Conservation (phyloP, 106 monocot species). For the Agapanthus africanus region DNA sequence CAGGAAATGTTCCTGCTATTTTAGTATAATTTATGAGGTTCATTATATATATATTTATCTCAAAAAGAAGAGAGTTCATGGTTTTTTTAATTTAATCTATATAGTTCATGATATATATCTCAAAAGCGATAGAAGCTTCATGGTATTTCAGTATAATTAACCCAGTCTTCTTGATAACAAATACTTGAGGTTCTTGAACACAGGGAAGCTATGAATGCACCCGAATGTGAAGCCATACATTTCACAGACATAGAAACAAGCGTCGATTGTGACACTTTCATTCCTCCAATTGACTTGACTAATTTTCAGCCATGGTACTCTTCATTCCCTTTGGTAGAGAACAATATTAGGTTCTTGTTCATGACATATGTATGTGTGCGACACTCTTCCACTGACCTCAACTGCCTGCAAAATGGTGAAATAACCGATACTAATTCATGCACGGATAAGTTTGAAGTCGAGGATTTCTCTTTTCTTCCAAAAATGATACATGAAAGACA, state of each 20-base stretch:
- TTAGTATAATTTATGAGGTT: too few species aligned
- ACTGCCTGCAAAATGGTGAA: slow-evolving; percentile 33
- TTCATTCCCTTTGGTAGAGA: slow-evolving; percentile 65
- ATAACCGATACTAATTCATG: slow-evolving; percentile 4
- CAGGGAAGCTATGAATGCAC: slow-evolving; percentile 79
- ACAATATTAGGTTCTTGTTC: slow-evolving; percentile 61
- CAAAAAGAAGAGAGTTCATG: too few species aligned
- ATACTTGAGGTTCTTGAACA: too few species aligned
- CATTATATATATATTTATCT: too few species aligned
- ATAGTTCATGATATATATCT: too few species aligned
- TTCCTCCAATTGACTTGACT: slow-evolving; percentile 61
- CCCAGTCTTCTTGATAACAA: too few species aligned
- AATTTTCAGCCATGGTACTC: slow-evolving; percentile 86
- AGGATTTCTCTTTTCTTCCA: slow-evolving; percentile 77
- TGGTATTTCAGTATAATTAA: too few species aligned
- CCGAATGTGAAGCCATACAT: slow-evolving; percentile 87
- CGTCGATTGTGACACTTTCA: slow-evolving; percentile 87
- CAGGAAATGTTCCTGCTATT: too few species aligned
- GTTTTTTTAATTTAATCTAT: too few species aligned
- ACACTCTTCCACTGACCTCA: slow-evolving; percentile 16
- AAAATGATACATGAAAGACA: slow-evolving; percentile 69
- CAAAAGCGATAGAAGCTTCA: too few species aligned
- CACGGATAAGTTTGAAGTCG: slow-evolving; percentile 48
- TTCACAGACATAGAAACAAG: slow-evolving; percentile 63
- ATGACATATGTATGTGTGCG: slow-evolving; percentile 71